phyloP scores from a whole-genome alignment of 768 basidiomycete species.

The Leucosporidium creatinivorum region DNA sequence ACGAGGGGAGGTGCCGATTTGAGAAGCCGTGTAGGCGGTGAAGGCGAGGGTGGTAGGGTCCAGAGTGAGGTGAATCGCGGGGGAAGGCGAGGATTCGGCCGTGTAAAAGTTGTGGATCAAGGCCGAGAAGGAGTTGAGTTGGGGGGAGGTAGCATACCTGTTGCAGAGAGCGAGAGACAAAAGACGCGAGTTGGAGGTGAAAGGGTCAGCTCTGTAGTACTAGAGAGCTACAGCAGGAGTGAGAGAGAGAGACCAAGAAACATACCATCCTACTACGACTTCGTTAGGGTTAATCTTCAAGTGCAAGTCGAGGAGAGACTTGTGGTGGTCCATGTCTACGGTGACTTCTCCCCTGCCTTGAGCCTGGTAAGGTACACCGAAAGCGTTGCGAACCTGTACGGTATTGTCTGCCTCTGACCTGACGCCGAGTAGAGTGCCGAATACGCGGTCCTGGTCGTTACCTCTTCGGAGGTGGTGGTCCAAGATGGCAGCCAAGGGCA shows the following conservation, averaged over 20 bases:
- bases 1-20: constrained; percentile 79
- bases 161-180: not conserved
- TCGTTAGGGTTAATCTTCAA: constrained; percentile 76
- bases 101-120: constrained; percentile 97
- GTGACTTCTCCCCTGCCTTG: constrained; percentile 69
- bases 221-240: too few species aligned
- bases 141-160: constrained; percentile 88
- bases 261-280: constrained; percentile 89
- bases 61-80: constrained; percentile 81
- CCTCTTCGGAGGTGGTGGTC: constrained; percentile 91
- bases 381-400: constrained; percentile 73
- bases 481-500: constrained; percentile 87
- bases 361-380: constrained; percentile 77
- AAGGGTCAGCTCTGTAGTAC: not conserved
- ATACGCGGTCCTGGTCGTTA: constrained; percentile 74
- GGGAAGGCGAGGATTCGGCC: constrained; percentile 78
- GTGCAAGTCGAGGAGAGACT: constrained; percentile 83
- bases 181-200: too few species aligned
- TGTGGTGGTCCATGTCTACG: constrained; percentile 94
- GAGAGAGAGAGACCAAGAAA: constrained; percentile 17
- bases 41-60: constrained; percentile 80
- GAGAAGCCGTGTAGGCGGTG: constrained; percentile 73
- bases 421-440: constrained; percentile 86
- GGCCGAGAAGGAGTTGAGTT: constrained; percentile 87
- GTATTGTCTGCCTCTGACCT: constrained; percentile 54